Evolutionary conservation across 129 eudicot genomes (phyloP).

Genomic region (Artemisia annua): DNA sequence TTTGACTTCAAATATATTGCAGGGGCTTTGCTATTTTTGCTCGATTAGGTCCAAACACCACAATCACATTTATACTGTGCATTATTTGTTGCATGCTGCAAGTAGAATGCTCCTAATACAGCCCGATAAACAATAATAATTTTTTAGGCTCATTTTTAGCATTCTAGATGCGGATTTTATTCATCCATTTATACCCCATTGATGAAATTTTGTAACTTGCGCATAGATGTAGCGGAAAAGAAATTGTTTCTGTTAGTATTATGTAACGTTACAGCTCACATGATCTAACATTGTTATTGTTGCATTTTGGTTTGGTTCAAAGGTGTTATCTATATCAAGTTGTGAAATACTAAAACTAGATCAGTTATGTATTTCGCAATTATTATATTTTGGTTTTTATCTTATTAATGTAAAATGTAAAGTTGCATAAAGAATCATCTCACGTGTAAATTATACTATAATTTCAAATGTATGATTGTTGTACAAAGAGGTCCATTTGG

Average conservation of each 20-base stretch:
- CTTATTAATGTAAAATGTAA: too few species aligned
- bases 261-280: neutral
- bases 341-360: neutral
- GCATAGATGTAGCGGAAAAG: neutral
- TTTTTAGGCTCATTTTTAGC: neutral
- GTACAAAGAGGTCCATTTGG: too few species aligned
- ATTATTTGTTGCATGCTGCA: too few species aligned
- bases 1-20: neutral
- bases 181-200: neutral
- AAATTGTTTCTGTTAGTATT: neutral
- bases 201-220: constrained; percentile 7
- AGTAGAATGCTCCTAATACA: too few species aligned
- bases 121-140: neutral
- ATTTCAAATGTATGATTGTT: too few species aligned
- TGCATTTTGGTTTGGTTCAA: neutral
- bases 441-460: neutral
- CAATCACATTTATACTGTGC: neutral
- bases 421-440: too few species aligned
- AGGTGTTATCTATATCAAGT: neutral
- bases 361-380: neutral
- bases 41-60: too few species aligned
- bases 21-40: too few species aligned
- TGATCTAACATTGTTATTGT: constrained; percentile 2
- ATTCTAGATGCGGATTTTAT: constrained; percentile 10
- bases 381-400: constrained; percentile 7